Evolutionary conservation across 2,329 filamentous ascomycete species (phyloP), one percentile per base, ranked within the genome.

Genomic region (Exophiala bonariae): DNA sequence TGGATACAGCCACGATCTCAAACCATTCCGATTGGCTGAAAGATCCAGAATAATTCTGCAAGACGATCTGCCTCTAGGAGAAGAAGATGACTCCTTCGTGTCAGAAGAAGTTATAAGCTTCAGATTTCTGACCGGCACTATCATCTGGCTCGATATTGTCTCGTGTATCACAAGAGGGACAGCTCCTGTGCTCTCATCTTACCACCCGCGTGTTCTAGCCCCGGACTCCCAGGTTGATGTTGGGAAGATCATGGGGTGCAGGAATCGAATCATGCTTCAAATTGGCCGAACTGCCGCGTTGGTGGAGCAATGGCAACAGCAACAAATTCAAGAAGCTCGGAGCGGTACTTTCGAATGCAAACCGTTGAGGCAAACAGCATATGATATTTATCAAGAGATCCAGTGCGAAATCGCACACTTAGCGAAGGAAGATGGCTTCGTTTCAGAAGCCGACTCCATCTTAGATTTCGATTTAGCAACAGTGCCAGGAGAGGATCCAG

Each of bases 81-180:
- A 9, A 22, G 16, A 37, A 10, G 6, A 26, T 26, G 35, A 37
- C n/a, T 19, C 35, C 8, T 4, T 20, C 4, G 35, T 44, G 6
- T 30, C 41, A 44, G 41, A 44, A 20, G 14, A 44, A 22, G 32
- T 44, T 17, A 5, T 36, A 5, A 9, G 32, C 19, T 44, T 44
- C 20, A 35, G 32, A 28, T 44, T 44, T 22, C n/a, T 44, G 18
- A 35, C 31, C 4, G 17, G 41, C 32, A 36, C 41, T 9, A 36
- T 44, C 13, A 16, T 36, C 3, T 44, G 41, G 41, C 32, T 44
- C 9, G 41, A 44, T 36, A 44, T 44, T 13, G 13, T 44, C 30
- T 36, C 17, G n/a, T 44, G 31, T 5, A 26, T 44, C 32, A 44
- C 41, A 16, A 14, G 17, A 3, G 31, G 41, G 9, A 36, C 9